These are phyloP conservation scores for Leishmania major DNA, from an alignment of 208 protist genomes.

Conservation along the genomic window DNA sequence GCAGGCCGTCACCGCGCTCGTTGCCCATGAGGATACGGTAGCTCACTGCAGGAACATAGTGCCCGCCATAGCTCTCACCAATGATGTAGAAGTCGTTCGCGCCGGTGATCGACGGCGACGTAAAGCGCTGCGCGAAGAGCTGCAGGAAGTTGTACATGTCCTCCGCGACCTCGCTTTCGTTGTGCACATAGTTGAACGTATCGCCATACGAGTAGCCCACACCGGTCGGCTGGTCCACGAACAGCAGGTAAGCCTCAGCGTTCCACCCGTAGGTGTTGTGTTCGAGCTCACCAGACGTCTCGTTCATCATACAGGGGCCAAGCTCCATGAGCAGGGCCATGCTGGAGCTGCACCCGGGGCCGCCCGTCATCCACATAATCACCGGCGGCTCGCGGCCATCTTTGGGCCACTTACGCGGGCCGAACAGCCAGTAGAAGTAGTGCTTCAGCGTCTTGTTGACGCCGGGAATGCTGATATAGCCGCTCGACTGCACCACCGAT, in stretches of 20 bases:
- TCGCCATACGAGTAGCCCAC: constrained; percentile 85
- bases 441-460: constrained; percentile 45
- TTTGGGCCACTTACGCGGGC: constrained; percentile 42
- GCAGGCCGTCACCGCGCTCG: constrained; percentile 27
- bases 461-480: constrained; percentile 76
- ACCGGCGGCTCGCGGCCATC: constrained; percentile 54
- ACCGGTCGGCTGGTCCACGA: constrained; percentile 90
- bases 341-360: constrained; percentile 85
- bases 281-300: constrained; percentile 37
- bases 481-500: constrained; percentile 63
- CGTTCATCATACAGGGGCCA: constrained; percentile 82
- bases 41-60: constrained; percentile 69
- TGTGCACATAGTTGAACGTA: constrained; percentile 55
- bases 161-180: constrained; percentile 71
- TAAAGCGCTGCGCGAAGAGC: constrained; percentile 61
- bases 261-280: constrained; percentile 87
- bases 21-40: constrained; percentile 54
- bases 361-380: constrained; percentile 91
- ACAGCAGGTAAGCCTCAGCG: constrained; percentile 83
- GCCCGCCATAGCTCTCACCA: constrained; percentile 86
- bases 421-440: constrained; percentile 94
- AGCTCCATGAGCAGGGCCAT: constrained; percentile 77
- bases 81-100: constrained; percentile 80
- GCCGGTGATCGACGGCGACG: constrained; percentile 45
- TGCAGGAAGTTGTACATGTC: constrained; percentile 91